Base-by-base conservation (phyloP, 176 grass and related monocot species). In the Avena eriantha region DNA sequence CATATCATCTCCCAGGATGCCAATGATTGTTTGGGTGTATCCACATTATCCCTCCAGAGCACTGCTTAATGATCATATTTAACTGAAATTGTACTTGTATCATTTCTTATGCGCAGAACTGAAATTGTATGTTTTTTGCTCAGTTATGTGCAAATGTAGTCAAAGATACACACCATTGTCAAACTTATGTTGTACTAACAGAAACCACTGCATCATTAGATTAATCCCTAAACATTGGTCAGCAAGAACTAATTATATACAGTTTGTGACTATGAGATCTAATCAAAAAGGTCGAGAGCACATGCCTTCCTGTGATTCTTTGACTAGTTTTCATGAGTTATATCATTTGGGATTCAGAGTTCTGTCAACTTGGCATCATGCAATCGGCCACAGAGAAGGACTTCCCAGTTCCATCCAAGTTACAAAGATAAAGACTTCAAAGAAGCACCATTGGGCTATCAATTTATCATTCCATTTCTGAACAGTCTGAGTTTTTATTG, bases 401-500 rank as follows among this genome's bases (percentile, higher is more conserved):
- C 15, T 13, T 68, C 16, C 33, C 46, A 50, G 16, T 65, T 76
- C 2, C 15, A 77, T 57, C 9, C 15, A 31, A 31, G 4, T 15
- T 77, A 51, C 65, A 76, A 3, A 76, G 6, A 48, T 17, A 34
- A 50, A 33, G 4, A 58, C 22, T 46, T 5, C 23, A 56, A 87
- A 87, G 33, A 80, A 65, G 24, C 33, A 19, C 12, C 51, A 36
- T 24, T 48, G 16, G 83, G 78, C 66, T 66, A 84, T 69, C 63
- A 81, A 76, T 86, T 74, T 83, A 81, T 69, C 71, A 70, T 50
- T 86, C 17, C 10, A 81, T 81, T 81, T 33, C 12, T 17, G 34
- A 64, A 73, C 14, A 43, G 14, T 73, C 48, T 26, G 19, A 79
- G 53, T 69, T 82, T 46, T 6, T 77, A 49, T 41, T 17, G 83